Conservation (phyloP, 805 yeast species). For the Spathaspora passalidarum region DNA sequence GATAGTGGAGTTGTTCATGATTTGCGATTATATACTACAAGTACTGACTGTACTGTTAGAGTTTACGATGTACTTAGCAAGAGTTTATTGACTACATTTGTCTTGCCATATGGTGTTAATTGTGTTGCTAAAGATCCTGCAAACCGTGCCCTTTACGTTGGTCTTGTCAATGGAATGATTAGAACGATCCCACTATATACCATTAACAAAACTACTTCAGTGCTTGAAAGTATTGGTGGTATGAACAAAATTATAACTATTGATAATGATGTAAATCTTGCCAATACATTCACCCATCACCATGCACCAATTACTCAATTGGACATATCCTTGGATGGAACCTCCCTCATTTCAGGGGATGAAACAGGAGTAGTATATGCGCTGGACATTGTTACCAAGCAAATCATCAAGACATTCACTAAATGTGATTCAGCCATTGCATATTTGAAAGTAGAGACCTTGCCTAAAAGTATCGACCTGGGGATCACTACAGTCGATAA, state of each 20-base stretch:
- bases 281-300: slow-evolving; percentile 54
- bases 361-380: slow-evolving; percentile 61
- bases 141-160: slow-evolving; percentile 70
- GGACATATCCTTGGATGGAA: slow-evolving; percentile 70
- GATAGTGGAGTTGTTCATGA: slow-evolving; percentile 57
- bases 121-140: slow-evolving; percentile 73
- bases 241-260: slow-evolving; percentile 48
- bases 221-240: slow-evolving; percentile 63
- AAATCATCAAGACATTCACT: slow-evolving; percentile 56
- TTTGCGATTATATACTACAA: slow-evolving; percentile 61
- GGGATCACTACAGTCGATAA: slow-evolving; percentile 24
- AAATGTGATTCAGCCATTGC: slow-evolving; percentile 37
- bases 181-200: slow-evolving; percentile 52
- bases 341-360: slow-evolving; percentile 71
- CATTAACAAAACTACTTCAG: slow-evolving; percentile 30
- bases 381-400: slow-evolving; percentile 69
- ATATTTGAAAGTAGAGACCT: slow-evolving; percentile 19
- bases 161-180: slow-evolving; percentile 61
- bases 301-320: slow-evolving; percentile 47
- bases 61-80: slow-evolving; percentile 55
- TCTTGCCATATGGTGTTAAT: slow-evolving; percentile 57
- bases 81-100: slow-evolving; percentile 63
- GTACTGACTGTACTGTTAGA: slow-evolving; percentile 73
- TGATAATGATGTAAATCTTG: slow-evolving; percentile 48
- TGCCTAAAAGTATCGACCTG: slow-evolving; percentile 13